phyloP scores from a whole-genome alignment of 2,329 filamentous ascomycete species.

The Venturia effusa region DNA sequence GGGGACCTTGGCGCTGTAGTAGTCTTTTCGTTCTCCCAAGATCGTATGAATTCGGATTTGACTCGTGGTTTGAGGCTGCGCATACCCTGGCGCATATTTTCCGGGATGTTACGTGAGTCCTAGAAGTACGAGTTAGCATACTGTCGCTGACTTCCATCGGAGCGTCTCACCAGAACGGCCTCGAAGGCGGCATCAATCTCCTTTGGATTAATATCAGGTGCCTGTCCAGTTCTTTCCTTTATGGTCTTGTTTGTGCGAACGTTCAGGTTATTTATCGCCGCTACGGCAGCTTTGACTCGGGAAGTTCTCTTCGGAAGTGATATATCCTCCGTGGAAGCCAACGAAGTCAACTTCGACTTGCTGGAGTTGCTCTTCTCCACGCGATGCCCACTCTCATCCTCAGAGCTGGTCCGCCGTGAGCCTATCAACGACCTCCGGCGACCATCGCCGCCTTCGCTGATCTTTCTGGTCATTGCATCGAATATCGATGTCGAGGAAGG shows the following conservation, averaged over 20 bases:
- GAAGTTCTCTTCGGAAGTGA: slow-evolving; percentile 30
- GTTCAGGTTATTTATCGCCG: slow-evolving; percentile 41
- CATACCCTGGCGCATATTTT: slow-evolving; percentile 93
- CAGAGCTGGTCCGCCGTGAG: neutral
- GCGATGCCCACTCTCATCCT: neutral
- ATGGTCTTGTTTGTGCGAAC: slow-evolving; percentile 33
- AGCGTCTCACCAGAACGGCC: slow-evolving; percentile 44
- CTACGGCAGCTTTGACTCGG: slow-evolving; percentile 54
- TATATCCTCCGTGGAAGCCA: slow-evolving; percentile 16
- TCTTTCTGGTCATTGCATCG: slow-evolving; percentile 29
- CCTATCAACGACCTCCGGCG: neutral
- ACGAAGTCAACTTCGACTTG: slow-evolving; percentile 16
- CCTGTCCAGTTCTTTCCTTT: slow-evolving; percentile 17
- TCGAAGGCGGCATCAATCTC: slow-evolving; percentile 54
- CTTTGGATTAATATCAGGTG: slow-evolving; percentile 33
- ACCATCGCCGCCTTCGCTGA: slow-evolving; percentile 19
- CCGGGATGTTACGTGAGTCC: slow-evolving; percentile 84
- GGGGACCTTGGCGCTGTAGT: slow-evolving; percentile 35
- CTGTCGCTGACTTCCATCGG: slow-evolving; percentile 30
- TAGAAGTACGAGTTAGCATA: slow-evolving; percentile 50
- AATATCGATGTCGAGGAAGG: slow-evolving; percentile 30
- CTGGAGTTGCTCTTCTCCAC: neutral
- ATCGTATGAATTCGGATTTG: slow-evolving; percentile 92
- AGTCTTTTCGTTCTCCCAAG: slow-evolving; percentile 22
- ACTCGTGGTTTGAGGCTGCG: slow-evolving; percentile 76